A percentile compares a stretch with the other conserved stretches of the same genome.
These are phyloP conservation scores for Sergeia podlipaevii DNA, from an alignment of 208 protist species.

Conservation along the genomic window DNA sequence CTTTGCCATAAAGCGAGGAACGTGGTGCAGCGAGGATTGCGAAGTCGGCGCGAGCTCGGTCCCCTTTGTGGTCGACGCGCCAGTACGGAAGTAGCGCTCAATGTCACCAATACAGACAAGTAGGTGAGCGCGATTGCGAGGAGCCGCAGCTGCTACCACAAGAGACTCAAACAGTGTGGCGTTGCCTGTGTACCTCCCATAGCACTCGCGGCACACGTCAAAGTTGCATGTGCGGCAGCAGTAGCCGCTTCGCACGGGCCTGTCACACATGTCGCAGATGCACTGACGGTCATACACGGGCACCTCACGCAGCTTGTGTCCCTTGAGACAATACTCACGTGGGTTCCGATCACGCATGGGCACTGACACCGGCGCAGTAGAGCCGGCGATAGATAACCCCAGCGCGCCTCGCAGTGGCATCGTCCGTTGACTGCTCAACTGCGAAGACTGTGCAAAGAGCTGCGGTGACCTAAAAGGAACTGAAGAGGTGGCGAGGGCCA, in stretches of 20 bases:
- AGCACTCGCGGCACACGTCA: slow-evolving; percentile 49
- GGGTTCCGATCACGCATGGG: neutral
- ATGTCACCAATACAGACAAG: slow-evolving; percentile 73
- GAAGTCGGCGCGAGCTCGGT: slow-evolving; percentile 63
- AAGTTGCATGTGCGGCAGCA: slow-evolving; percentile 55
- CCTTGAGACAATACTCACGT: slow-evolving; percentile 54
- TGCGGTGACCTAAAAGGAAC: too few species aligned
- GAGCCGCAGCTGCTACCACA: neutral
- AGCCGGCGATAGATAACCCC: too few species aligned
- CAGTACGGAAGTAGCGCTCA: slow-evolving; percentile 80
- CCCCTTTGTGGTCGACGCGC: slow-evolving; percentile 62
- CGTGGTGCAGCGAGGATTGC: slow-evolving; percentile 46
- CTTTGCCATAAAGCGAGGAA: slow-evolving; percentile 44
- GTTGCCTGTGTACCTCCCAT: slow-evolving; percentile 37
- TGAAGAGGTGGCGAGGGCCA: neutral
- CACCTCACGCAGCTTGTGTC: slow-evolving; percentile 37
- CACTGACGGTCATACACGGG: slow-evolving; percentile 1
- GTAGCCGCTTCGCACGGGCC: slow-evolving; percentile 20
- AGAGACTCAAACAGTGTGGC: slow-evolving; percentile 16
- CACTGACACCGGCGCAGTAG: too few species aligned
- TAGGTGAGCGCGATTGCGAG: slow-evolving; percentile 53
- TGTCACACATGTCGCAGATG: slow-evolving; percentile 40
- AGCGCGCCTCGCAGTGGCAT: too few species aligned
- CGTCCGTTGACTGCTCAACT: too few species aligned
- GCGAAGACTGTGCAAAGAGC: too few species aligned